Evolutionary conservation across 2,329 filamentous ascomycete genomes (phyloP).

Genomic region (Diaporthe humulicola): DNA sequence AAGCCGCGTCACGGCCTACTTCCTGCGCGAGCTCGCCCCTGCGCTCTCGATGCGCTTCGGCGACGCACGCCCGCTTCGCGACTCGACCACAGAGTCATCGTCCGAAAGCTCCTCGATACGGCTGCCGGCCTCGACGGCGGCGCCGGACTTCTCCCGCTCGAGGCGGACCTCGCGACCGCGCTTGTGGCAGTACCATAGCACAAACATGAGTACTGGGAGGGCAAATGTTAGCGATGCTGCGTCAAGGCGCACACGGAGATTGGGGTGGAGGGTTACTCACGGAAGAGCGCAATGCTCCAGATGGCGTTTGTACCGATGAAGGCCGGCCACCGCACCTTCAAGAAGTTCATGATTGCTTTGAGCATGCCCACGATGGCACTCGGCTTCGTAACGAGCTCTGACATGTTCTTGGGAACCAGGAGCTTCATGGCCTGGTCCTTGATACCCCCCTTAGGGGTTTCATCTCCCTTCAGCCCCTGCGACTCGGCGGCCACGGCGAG

Average conservation of each 20-base stretch:
- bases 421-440: conserved; percentile 73
- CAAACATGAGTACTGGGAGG: conserved; percentile 82
- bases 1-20: background rate
- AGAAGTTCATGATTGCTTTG: conserved; percentile 88
- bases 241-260: background rate
- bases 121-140: conserved; percentile 42
- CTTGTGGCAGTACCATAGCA: conserved; percentile 99
- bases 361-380: conserved; percentile 88
- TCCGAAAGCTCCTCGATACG: conserved; percentile 65
- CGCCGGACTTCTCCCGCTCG: conserved; percentile 63
- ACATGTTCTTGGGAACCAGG: conserved; percentile 78
- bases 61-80: conserved; percentile 22
- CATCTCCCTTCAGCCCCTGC: conserved; percentile 72
- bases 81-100: conserved; percentile 35
- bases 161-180: conserved; percentile 88
- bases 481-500: conserved; percentile 84
- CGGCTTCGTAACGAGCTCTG: conserved; percentile 86
- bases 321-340: conserved; percentile 90
- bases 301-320: conserved; percentile 92
- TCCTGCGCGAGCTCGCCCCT: conserved; percentile 9
- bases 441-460: conserved; percentile 57
- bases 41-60: conserved; percentile 32
- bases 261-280: conserved; percentile 66
- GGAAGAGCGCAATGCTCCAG: conserved; percentile 88
- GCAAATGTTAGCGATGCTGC: background rate